Base-by-base conservation (phyloP, 177 flowering plant species). In the Vitis hybrid region DNA sequence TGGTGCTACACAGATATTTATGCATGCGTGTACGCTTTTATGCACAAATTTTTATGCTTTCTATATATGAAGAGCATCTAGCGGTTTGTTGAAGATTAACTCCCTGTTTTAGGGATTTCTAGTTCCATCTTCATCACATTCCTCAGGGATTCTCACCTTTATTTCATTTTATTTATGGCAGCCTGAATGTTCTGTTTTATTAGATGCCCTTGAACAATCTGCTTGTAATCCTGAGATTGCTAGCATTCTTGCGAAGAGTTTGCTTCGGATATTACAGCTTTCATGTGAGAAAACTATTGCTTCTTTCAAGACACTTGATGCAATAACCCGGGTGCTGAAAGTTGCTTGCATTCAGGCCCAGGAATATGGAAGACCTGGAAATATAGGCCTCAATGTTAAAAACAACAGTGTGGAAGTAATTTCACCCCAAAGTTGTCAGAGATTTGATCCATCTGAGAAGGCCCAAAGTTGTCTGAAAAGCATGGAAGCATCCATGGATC, bases 141-240 rank as follows among this genome's bases (percentile, higher is more conserved):
- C 19, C 15, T 9, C 12, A 63, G 19, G 24, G 12, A 6, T 35
- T 16, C 11, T 12, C 21, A 46, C 6, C 66, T n/a, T 35, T 11
- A 62, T 4, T 32, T 63, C 65, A 69, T 52, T 71, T 67, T 54
- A 24, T 46, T 68, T 55, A 60, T 63, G 72, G 79, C 95, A 96
- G 99, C 95, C 97, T 46, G 98, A 93, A 78, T 83, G 91, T 72
- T 87, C 95, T 27, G 89, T 76, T 64, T 79, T 96, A 64, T 67
- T 96, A 70, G 98, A 91, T 76, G 86, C 94, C 52, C 88, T 96
- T 70, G 99, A 96, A 75, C 91, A 89, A 54, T 89, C 87, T 75
- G 91, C 91, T 72, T 88, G 91, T 81, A 81, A 88, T 75, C 87
- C 94, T 69, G 87, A 80, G 68, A 80, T 92, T 69, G 89, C 93